Conservation (phyloP, 768 basidiomycete genomes). For the Gymnopilus dilepis region DNA sequence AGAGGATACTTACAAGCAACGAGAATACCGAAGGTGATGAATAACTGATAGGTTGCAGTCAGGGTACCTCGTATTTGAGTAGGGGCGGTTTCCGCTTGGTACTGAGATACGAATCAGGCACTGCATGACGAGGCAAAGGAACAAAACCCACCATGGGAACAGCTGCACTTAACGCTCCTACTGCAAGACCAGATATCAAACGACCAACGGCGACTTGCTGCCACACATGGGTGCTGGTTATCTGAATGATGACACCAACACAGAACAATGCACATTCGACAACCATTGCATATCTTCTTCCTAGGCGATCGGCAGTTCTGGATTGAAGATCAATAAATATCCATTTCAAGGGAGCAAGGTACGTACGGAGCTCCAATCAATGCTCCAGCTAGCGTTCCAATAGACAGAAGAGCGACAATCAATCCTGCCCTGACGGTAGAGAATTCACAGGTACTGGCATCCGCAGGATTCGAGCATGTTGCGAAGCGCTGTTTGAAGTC, state of each 20-base stretch:
- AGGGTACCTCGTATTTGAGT: slow-evolving; percentile 72
- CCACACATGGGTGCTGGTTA: slow-evolving; percentile 57
- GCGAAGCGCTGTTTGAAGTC: slow-evolving; percentile 73
- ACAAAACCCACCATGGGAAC: slow-evolving; percentile 58
- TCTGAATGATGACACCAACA: slow-evolving; percentile 66
- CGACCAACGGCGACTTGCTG: slow-evolving; percentile 72
- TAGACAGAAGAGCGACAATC: slow-evolving; percentile 72
- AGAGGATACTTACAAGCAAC: slow-evolving; percentile 54
- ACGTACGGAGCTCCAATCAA: slow-evolving; percentile 65
- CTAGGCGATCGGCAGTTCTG: slow-evolving; percentile 67
- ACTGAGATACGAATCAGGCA: slow-evolving; percentile 37
- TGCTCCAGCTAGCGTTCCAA: slow-evolving; percentile 71
- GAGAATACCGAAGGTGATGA: slow-evolving; percentile 75
- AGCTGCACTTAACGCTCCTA: slow-evolving; percentile 70
- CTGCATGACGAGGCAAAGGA: slow-evolving; percentile 7
- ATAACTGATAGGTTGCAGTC: slow-evolving; percentile 65
- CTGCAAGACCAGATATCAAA: slow-evolving; percentile 67
- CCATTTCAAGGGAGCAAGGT: background rate
- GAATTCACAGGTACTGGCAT: slow-evolving; percentile 54
- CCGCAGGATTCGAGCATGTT: slow-evolving; percentile 46
- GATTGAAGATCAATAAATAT: slow-evolving; percentile 6
- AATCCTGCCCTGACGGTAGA: slow-evolving; percentile 62
- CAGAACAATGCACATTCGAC: slow-evolving; percentile 61
- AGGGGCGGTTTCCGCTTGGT: slow-evolving; percentile 77
- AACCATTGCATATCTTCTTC: slow-evolving; percentile 70